Base-by-base conservation (phyloP, 768 basidiomycete species). In the Hemileccinum impolitum region DNA sequence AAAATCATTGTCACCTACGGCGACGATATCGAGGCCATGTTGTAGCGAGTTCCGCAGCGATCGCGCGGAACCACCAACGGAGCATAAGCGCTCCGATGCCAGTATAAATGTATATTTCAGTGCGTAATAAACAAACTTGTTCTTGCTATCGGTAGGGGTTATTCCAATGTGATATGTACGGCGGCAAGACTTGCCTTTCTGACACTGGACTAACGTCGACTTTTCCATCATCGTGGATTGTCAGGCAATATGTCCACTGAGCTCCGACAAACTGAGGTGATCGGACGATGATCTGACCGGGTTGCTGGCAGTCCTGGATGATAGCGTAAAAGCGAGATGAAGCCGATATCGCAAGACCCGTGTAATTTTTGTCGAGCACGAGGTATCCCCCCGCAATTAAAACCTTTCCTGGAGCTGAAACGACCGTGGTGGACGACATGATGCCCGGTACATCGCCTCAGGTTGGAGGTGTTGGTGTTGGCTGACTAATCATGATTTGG, bases 361-460 rank as follows among this genome's bases (percentile, higher is more conserved):
- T 82, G 64, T 90, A 92, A 6, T 76, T 71, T 17, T 81, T 85
- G 68, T 98, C 94, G 53, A 98, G 86, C 25, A 99, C 92, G 55
- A 99, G 88, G 72, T 98, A 99, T 2, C 96, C 96, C 2, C 96
- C 96, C 10, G 94, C 92, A 47, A 96, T 68, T 47, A 99, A 79
- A 43, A 96, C 94, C 70, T 99, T 99, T 53, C 95, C 95, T 10
- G 95, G 90, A 1, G 94, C 81, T 30, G 94, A 97, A 52, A 96
- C 80, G 44, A 87, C 78, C 26, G 88, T 91, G 40, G 78, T 64
- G 59, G 60, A 61, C 55, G 71, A 53, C 77, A 80, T 82, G 48
- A 47, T 54, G 14, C 39, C 17, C 26, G n/a, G 26, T 30, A 44
- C 25, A 34, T 52, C 30, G 26, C 5, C 35, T 45, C 48, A 13